Percentiles rank a stretch among this genome's conserved stretches.
Evolutionary conservation across 192 early-diverging fungal genomes (phyloP).

Genomic region (Podila minutissima): DNA sequence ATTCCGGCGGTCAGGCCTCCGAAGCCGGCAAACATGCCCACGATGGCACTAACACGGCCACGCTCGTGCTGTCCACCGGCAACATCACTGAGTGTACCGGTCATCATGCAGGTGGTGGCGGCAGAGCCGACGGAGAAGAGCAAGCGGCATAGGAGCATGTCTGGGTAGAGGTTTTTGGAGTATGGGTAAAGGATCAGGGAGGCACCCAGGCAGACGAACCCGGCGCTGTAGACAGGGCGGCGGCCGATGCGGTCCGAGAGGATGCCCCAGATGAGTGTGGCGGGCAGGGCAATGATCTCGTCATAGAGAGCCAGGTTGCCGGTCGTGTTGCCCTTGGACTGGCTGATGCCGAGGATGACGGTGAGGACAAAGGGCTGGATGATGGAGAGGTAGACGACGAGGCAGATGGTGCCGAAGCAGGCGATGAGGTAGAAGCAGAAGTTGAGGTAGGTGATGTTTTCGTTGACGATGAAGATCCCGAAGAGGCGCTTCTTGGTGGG

Average conservation of each 20-base stretch:
- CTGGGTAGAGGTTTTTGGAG: slow-evolving; percentile 65
- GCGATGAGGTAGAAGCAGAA: slow-evolving; percentile 42
- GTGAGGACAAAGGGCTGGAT: slow-evolving; percentile 55
- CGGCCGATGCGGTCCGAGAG: slow-evolving; percentile 68
- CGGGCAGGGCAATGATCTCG: slow-evolving; percentile 66
- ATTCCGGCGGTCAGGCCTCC: slow-evolving; percentile 69
- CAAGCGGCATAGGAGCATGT: slow-evolving; percentile 66
- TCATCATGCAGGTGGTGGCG: slow-evolving; percentile 72
- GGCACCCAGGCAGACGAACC: slow-evolving; percentile 63
- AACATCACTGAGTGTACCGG: slow-evolving; percentile 70
- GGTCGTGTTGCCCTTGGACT: slow-evolving; percentile 5
- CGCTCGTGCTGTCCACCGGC: slow-evolving; percentile 53
- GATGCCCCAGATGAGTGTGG: slow-evolving; percentile 68
- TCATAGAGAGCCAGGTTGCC: slow-evolving; percentile 73
- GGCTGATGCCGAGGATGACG: slow-evolving; percentile 22
- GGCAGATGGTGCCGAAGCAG: slow-evolving; percentile 29
- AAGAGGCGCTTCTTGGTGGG: slow-evolving; percentile 35
- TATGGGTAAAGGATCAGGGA: slow-evolving; percentile 60
- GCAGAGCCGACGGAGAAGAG: slow-evolving; percentile 77
- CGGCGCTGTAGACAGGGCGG: slow-evolving; percentile 60
- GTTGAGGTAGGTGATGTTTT: slow-evolving; percentile 20
- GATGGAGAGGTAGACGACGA: slow-evolving; percentile 53
- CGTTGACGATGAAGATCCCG: slow-evolving; percentile 37
- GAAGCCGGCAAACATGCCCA: slow-evolving; percentile 67
- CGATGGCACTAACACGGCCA: slow-evolving; percentile 60